Evolutionary conservation across 148 eudicot genomes (phyloP).

Genomic region (Rhododendron williamsianum): DNA sequence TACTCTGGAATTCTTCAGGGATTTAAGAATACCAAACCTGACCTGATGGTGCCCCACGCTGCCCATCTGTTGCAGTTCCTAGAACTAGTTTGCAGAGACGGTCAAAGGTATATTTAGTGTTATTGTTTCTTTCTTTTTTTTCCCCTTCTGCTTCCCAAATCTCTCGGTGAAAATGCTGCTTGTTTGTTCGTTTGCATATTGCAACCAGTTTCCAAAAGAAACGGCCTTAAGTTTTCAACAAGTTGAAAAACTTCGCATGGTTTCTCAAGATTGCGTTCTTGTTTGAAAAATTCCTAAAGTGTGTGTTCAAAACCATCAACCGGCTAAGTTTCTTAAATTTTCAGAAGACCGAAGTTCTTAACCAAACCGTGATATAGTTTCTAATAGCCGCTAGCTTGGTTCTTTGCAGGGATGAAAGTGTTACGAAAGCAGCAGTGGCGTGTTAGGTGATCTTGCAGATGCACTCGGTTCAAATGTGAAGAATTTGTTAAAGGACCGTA

Average conservation of each 20-base stretch:
- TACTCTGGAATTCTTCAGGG: slow-evolving; percentile 70
- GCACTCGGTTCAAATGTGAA: slow-evolving; percentile 52
- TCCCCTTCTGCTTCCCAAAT: neutral
- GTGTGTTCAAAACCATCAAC: neutral
- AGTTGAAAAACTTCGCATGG: neutral
- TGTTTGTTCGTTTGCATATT: neutral
- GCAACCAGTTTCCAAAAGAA: neutral
- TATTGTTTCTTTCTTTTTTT: neutral
- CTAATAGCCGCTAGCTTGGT: slow-evolving; percentile 6
- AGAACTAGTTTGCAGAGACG: slow-evolving; percentile 48
- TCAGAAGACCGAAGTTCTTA: neutral
- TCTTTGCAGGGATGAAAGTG: slow-evolving; percentile 47
- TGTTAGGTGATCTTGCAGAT: slow-evolving; percentile 62
- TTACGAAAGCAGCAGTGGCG: slow-evolving; percentile 59
- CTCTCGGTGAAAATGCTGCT: neutral
- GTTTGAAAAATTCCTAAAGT: neutral
- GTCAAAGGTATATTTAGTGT: slow-evolving; percentile 29
- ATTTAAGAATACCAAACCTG: slow-evolving; percentile 57
- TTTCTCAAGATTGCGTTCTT: neutral
- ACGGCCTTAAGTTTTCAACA: neutral
- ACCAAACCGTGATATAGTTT: neutral
- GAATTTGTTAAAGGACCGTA: slow-evolving; percentile 37
- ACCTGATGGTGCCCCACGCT: slow-evolving; percentile 57
- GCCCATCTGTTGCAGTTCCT: slow-evolving; percentile 55
- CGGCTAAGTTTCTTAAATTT: neutral